Percentiles rank a stretch among this genome's conserved stretches.
Evolutionary conservation across 768 basidiomycete species (phyloP).

Genomic region (Cystobasidium onofrii): DNA sequence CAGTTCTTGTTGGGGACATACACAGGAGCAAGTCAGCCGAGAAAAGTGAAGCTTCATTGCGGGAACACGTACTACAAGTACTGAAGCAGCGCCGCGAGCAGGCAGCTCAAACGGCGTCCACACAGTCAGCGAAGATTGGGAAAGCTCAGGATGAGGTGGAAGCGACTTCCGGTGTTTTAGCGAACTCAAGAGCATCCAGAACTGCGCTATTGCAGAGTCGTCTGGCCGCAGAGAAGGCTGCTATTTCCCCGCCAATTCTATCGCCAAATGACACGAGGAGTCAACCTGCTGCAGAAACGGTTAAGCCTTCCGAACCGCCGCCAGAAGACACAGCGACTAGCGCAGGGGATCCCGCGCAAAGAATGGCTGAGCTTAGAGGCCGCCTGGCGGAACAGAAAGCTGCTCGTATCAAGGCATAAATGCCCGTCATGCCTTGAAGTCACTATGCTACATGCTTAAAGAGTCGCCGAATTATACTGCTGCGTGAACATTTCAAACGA

Average conservation of each 20-base stretch:
- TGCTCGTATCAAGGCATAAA: not conserved
- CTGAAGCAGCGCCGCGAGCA: not conserved
- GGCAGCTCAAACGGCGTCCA: not conserved
- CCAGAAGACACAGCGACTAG: not conserved
- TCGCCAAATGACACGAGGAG: not conserved
- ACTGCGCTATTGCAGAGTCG: not conserved
- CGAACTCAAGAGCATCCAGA: not conserved
- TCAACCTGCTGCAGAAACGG: not conserved
- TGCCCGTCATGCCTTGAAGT: not conserved
- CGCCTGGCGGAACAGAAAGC: not conserved
- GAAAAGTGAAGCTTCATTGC: not conserved
- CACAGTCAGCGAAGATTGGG: not conserved
- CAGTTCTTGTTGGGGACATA: not conserved
- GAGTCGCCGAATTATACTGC: not conserved
- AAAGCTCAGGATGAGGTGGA: no score
- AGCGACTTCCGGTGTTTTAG: no score
- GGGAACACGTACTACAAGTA: not conserved
- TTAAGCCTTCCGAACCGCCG: not conserved
- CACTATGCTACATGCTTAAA: constrained; percentile 17
- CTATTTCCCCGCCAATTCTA: not conserved
- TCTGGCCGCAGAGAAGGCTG: not conserved
- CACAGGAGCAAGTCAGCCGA: not conserved
- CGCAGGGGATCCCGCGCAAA: not conserved
- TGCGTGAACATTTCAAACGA: not conserved
- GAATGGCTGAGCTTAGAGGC: not conserved